Evolutionary conservation across 1,284 basidiomycete genomes (phyloP).

Genomic region (Mycena citricolor): DNA sequence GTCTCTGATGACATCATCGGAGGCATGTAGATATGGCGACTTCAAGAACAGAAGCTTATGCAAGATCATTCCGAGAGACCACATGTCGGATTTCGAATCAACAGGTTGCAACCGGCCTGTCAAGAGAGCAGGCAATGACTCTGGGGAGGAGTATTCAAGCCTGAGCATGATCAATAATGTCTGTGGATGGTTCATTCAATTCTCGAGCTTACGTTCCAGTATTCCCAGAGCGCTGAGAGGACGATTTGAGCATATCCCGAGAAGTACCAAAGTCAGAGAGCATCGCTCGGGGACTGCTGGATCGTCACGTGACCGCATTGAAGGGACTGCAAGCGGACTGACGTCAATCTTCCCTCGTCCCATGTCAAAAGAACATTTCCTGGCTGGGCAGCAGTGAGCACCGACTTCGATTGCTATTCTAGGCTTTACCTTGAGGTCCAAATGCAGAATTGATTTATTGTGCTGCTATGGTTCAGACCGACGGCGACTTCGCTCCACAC

Average conservation of each 20-base stretch:
- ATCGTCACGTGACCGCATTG: slow-evolving; percentile 5
- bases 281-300: slow-evolving; percentile 74
- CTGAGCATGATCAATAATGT: slow-evolving; percentile 37
- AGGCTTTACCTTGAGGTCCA: slow-evolving; percentile 63
- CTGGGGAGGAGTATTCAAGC: slow-evolving; percentile 82
- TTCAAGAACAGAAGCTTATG: slow-evolving; percentile 90
- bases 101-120: slow-evolving; percentile 71
- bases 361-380: slow-evolving; percentile 91
- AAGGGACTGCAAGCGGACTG: slow-evolving; percentile 26
- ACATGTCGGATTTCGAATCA: slow-evolving; percentile 88
- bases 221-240: slow-evolving; percentile 76
- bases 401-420: neutral
- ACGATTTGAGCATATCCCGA: slow-evolving; percentile 77
- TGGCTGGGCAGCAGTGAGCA: slow-evolving; percentile 63
- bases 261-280: slow-evolving; percentile 95
- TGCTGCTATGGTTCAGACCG: slow-evolving; percentile 51
- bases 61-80: slow-evolving; percentile 89
- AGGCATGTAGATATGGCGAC: slow-evolving; percentile 73
- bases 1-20: slow-evolving; percentile 46
- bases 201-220: slow-evolving; percentile 72
- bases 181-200: neutral
- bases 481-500: neutral
- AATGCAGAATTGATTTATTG: slow-evolving; percentile 81
- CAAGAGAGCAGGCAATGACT: slow-evolving; percentile 71
- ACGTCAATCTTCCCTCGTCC: slow-evolving; percentile 87